Conservation (phyloP, 805 yeast species). For the Millerozyma miso region DNA sequence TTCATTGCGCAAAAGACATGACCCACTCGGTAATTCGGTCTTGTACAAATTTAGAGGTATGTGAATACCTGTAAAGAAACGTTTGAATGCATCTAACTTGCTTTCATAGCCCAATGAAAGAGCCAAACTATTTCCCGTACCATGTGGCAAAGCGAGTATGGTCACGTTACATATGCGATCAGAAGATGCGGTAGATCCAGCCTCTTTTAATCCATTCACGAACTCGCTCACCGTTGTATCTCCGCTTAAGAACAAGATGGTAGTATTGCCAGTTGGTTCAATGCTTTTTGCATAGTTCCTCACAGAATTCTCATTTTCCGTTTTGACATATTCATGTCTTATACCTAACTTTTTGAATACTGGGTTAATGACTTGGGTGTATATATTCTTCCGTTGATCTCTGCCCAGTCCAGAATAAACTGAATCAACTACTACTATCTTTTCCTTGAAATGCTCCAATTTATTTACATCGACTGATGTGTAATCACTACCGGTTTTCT, state of each 20-base stretch:
- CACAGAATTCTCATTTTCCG: slow-evolving; percentile 38
- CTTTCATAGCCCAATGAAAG: slow-evolving; percentile 47
- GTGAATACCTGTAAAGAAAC: slow-evolving; percentile 13
- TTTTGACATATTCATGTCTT: slow-evolving; percentile 37
- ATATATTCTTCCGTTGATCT: slow-evolving; percentile 28
- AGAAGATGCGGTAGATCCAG: slow-evolving; percentile 2
- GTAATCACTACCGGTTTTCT: background rate
- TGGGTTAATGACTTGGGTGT: slow-evolving; percentile 42
- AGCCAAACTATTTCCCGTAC: slow-evolving; percentile 83
- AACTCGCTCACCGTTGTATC: slow-evolving; percentile 83
- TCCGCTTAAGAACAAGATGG: slow-evolving; percentile 70
- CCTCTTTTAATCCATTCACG: slow-evolving; percentile 43
- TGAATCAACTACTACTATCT: slow-evolving; percentile 43
- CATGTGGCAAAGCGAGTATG: slow-evolving; percentile 58
- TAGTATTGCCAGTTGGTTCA: slow-evolving; percentile 14
- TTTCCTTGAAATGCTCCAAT: slow-evolving; percentile 1
- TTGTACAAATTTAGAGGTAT: slow-evolving; percentile 43
- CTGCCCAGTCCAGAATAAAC: slow-evolving; percentile 46
- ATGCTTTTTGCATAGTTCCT: slow-evolving; percentile 33
- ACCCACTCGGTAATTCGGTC: slow-evolving; percentile 38
- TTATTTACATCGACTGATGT: slow-evolving; percentile 1
- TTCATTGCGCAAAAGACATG: slow-evolving; percentile 18
- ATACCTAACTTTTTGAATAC: slow-evolving; percentile 37
- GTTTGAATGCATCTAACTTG: slow-evolving; percentile 14
- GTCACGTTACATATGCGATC: too few relatives aligned